Conservation (phyloP, 176 grass and related monocot genomes). For the Zea mays region Zm-B73-REFERENCE-NAM-5.0 NC_050097.1:28482501-28483000, state of each 20-base stretch:
- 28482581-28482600: not conserved
- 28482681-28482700: not conserved
- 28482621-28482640: not conserved
- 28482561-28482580: not conserved
- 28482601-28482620: not conserved
- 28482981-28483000: not conserved
- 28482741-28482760: constrained; percentile 2
- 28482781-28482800: not conserved
- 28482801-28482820: not conserved
- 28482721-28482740: not conserved
- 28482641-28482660: not conserved
- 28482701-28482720: not conserved
- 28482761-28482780: not conserved
- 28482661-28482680: not conserved
- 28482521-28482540: not conserved
- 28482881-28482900: not conserved
- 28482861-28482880: not conserved
- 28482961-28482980: not conserved
- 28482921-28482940: not conserved
- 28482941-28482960: not conserved
- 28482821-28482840: not conserved
- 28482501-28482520: not conserved
- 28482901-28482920: not conserved
- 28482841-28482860: not conserved
- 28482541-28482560: not conserved